These are phyloP conservation scores for Phialemonium atrogriseum DNA, from an alignment of 2,329 filamentous ascomycete genomes.

Conservation along the genomic window DNA sequence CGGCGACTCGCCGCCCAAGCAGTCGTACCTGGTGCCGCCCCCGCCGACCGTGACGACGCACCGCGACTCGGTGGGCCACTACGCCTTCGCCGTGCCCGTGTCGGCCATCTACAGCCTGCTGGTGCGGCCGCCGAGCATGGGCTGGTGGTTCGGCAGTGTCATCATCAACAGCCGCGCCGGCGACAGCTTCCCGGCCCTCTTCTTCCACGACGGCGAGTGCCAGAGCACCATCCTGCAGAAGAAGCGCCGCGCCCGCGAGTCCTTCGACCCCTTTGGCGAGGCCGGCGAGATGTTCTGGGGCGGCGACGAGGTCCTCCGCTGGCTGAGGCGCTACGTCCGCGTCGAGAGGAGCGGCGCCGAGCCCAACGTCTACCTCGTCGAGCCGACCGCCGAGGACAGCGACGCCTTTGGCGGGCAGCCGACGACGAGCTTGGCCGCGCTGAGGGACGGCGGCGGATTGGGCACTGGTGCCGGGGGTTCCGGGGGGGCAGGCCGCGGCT, in stretches of 20 bases:
- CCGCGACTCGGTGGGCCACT: constrained; percentile 62
- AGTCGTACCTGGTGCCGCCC: constrained; percentile 84
- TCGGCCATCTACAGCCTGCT: constrained; percentile 85
- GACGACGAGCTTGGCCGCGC: constrained; percentile 33
- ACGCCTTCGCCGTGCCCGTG: constrained; percentile 86
- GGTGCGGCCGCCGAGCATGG: constrained; percentile 82
- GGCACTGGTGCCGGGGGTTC: constrained; percentile 20
- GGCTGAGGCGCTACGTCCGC: constrained; percentile 76
- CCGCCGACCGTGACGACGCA: constrained; percentile 79
- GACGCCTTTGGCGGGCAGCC: constrained; percentile 66
- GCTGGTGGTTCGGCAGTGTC: constrained; percentile 97
- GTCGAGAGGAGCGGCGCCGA: constrained; percentile 82
- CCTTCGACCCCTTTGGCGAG: constrained; percentile 83
- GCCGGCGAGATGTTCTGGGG: constrained; percentile 92
- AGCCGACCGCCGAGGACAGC: constrained; percentile 78
- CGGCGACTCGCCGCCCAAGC: constrained; percentile 69
- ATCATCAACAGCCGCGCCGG: constrained; percentile 88
- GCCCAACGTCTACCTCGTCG: constrained; percentile 82
- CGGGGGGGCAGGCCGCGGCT: constrained; percentile 15
- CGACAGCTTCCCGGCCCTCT: constrained; percentile 89
- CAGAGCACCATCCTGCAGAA: constrained; percentile 92
- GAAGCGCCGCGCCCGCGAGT: constrained; percentile 74
- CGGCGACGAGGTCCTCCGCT: constrained; percentile 86
- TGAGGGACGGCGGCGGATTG: constrained; percentile 27
- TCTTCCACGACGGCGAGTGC: constrained; percentile 97